Conservation (phyloP, 306 rosid species). For the Ziziphus jujuba region DNA sequence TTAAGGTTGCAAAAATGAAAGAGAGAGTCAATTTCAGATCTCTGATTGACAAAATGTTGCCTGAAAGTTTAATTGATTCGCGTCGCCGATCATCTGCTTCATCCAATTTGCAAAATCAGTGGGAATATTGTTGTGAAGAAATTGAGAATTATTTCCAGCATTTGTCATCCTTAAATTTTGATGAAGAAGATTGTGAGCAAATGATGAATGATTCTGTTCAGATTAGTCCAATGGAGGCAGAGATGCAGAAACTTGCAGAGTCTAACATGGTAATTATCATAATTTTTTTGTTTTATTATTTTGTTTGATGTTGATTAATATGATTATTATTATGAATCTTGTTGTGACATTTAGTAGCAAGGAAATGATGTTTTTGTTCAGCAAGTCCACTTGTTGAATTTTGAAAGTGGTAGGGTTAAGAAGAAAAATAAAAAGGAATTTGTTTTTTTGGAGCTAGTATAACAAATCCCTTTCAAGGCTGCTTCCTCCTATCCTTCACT, state of each 20-base stretch:
- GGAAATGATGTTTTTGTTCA: too few relatives aligned
- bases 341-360: too few relatives aligned
- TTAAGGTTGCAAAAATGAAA: constrained; percentile 44
- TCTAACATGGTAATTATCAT: constrained; percentile 45
- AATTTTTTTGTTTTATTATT: neutral
- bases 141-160: constrained; percentile 61
- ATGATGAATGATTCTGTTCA: constrained; percentile 25
- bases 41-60: constrained; percentile 53
- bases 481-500: too few relatives aligned
- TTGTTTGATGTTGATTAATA: neutral
- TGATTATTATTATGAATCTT: neutral
- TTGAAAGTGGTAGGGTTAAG: too few relatives aligned
- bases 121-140: constrained; percentile 57
- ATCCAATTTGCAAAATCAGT: constrained; percentile 38
- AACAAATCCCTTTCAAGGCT: too few relatives aligned
- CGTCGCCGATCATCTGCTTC: constrained; percentile 35
- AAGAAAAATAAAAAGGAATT: too few relatives aligned
- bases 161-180: constrained; percentile 40
- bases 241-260: constrained; percentile 32
- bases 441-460: too few relatives aligned
- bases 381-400: too few relatives aligned
- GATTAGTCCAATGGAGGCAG: constrained; percentile 46
- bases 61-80: constrained; percentile 37
- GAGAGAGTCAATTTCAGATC: constrained; percentile 43
- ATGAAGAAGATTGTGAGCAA: constrained; percentile 29